Evolutionary conservation across 441 rosid species (phyloP).

Genomic region (Pelargonium australe): DNA sequence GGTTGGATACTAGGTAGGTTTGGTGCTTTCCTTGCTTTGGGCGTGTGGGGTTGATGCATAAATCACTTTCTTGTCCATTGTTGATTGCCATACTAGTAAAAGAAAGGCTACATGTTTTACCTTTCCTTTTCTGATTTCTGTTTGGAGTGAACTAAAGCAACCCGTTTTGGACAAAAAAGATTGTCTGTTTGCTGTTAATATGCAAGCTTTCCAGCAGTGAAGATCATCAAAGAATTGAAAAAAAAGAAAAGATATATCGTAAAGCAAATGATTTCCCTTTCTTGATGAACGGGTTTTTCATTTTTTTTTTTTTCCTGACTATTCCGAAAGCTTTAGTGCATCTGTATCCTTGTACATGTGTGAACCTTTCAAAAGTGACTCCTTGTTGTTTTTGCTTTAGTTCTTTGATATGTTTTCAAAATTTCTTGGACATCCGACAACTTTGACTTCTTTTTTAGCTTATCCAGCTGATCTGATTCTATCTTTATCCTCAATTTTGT

Average conservation of each 20-base stretch:
- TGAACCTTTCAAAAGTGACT: conserved; percentile 16
- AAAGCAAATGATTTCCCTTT: conserved; percentile 26
- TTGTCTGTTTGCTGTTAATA: conserved; percentile 21
- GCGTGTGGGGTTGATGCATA: conserved; percentile 29
- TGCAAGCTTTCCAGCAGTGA: conserved; percentile 27
- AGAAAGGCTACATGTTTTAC: conserved; percentile 14
- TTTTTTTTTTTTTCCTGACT: conserved; percentile 2
- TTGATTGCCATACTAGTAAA: conserved; percentile 26
- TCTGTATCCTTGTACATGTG: conserved; percentile 15
- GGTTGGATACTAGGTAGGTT: conserved; percentile 21
- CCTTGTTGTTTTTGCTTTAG: conserved; percentile 15
- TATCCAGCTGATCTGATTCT: conserved; percentile 3
- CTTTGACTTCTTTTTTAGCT: conserved; percentile 21
- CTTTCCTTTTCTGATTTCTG: conserved; percentile 23
- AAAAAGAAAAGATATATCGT: conserved; percentile 15
- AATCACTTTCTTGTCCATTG: conserved; percentile 33
- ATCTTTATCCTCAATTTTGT: conserved; percentile 7
- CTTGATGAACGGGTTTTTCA: conserved; percentile 19
- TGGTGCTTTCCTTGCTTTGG: conserved; percentile 25
- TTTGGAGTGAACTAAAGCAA: conserved; percentile 20
- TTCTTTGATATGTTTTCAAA: conserved; percentile 14
- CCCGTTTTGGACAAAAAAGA: conserved; percentile 16
- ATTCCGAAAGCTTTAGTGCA: conserved; percentile 15
- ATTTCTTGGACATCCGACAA: conserved; percentile 23
- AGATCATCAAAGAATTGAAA: conserved; percentile 26